Evolutionary conservation across 129 eudicot genomes (phyloP), one percentile per base, ranked within the genome.

Genomic region (Ambrosia trifida): DNA sequence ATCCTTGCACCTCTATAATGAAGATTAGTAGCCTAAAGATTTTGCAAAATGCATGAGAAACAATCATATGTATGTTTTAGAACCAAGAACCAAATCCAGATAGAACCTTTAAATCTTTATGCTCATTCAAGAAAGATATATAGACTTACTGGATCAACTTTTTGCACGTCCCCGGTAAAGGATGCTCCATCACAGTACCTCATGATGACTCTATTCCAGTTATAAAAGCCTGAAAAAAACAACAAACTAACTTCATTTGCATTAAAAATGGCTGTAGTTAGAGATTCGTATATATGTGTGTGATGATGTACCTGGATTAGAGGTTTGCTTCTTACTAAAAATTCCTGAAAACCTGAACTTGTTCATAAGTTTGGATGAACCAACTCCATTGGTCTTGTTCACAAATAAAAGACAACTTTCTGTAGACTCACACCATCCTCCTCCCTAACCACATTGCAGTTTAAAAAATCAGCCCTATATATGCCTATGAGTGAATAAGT

Each of bases 171-270:
- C 32, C 88, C 88, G 0, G 88, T 86, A 50, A 80, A 86, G 6
- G 86, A 83, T 51, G 88, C 72, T n/a, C 91, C 91, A 59, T 86
- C 91, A 51, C 88, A 86, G 24, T 86, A 83, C 50, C 86, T 79
- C 69, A 86, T 70, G 63, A 80, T 74, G 62, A 86, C 79, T 64
- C 91, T 83, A 79, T 86, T 86, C 91, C 91, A 86, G 56, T 86
- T 86, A 45, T 83, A 81, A 80, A 86, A 86, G 64, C 86, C 91
- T 86, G 53, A 1, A 66, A 57, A 43, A 58, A 10, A 3, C 0
- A 28, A 28, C 7, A 12, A 60, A 57, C 18, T 17, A 57, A 33
- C 11, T 68, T 30, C 24, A 66, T 41, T 66, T 57, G 40, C 69
- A 19, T 11, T 17, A 20, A 53, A 4, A 4, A 13, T 49, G 16